phyloP scores from a whole-genome alignment of 1,284 basidiomycete genomes.

The Irpex sp. region DNA sequence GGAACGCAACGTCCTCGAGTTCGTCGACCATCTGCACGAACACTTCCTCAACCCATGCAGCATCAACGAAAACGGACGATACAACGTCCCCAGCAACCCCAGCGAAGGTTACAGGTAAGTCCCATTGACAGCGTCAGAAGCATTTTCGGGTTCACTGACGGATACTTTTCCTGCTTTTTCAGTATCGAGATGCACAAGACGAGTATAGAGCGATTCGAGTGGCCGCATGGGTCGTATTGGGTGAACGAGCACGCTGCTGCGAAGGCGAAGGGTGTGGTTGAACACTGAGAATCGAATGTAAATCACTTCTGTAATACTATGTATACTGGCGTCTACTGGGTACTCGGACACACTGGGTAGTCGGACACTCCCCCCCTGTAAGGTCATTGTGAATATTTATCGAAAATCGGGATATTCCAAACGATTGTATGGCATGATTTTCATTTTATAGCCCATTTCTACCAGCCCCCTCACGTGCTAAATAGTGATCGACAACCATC shows the following conservation, averaged over 20 bases:
- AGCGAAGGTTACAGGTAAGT: slow-evolving; percentile 69
- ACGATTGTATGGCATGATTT: too few relatives aligned
- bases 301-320: not conserved
- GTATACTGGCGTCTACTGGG: too few relatives aligned
- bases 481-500: too few relatives aligned
- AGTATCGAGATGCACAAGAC: slow-evolving; percentile 74
- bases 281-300: slow-evolving; percentile 1
- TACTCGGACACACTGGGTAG: too few relatives aligned
- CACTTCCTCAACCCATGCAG: slow-evolving; percentile 88
- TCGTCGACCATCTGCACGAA: slow-evolving; percentile 88
- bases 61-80: slow-evolving; percentile 81
- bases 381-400: too few relatives aligned
- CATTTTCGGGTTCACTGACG: not conserved
- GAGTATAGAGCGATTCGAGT: slow-evolving; percentile 72
- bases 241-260: slow-evolving; percentile 21
- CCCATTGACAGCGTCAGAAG: not conserved
- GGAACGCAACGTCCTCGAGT: slow-evolving; percentile 91
- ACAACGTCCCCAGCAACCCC: slow-evolving; percentile 70
- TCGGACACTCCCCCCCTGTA: too few relatives aligned
- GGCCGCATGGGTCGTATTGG: slow-evolving; percentile 75
- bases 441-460: too few relatives aligned
- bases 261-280: slow-evolving; percentile 8
- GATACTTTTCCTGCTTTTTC: not conserved
- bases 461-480: too few relatives aligned
- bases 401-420: too few relatives aligned